Evolutionary conservation across 257 asterid genomes (phyloP).

Genomic region (Scutellaria minor): DNA sequence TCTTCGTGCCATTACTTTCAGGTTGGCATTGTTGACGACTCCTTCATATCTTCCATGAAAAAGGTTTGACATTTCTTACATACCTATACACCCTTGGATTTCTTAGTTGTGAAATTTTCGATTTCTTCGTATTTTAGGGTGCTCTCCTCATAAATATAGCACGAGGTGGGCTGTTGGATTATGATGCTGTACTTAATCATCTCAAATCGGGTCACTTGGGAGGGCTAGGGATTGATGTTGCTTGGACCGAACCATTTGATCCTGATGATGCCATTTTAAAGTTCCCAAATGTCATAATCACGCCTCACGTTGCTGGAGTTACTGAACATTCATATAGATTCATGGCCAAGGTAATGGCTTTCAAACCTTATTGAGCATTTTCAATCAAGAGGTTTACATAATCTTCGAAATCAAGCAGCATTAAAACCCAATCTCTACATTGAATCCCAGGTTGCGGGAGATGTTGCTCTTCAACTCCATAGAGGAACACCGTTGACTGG

Average conservation of each 20-base stretch:
- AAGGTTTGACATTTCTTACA: slow-evolving; percentile 54
- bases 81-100: not conserved
- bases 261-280: slow-evolving; percentile 77
- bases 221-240: slow-evolving; percentile 94
- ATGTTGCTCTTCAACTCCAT: slow-evolving; percentile 79
- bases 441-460: slow-evolving; percentile 76
- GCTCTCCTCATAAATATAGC: slow-evolving; percentile 75
- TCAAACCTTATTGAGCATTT: not conserved
- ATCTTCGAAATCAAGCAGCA: not conserved
- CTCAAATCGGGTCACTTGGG: slow-evolving; percentile 89
- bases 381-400: not conserved
- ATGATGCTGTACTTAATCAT: slow-evolving; percentile 67
- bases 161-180: slow-evolving; percentile 90
- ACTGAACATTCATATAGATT: slow-evolving; percentile 70
- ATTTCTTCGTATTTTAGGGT: slow-evolving; percentile 55
- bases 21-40: slow-evolving; percentile 75
- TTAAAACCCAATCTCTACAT: slow-evolving; percentile 1
- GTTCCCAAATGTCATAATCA: slow-evolving; percentile 80
- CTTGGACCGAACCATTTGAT: slow-evolving; percentile 97
- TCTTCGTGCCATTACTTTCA: slow-evolving; percentile 43
- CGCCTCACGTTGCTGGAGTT: slow-evolving; percentile 97
- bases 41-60: slow-evolving; percentile 84
- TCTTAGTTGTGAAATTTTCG: not conserved
- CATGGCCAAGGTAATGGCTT: slow-evolving; percentile 84
- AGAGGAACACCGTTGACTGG: slow-evolving; percentile 59